phyloP scores from a whole-genome alignment of 441 rosid species.

The Populus tomentosa region DNA sequence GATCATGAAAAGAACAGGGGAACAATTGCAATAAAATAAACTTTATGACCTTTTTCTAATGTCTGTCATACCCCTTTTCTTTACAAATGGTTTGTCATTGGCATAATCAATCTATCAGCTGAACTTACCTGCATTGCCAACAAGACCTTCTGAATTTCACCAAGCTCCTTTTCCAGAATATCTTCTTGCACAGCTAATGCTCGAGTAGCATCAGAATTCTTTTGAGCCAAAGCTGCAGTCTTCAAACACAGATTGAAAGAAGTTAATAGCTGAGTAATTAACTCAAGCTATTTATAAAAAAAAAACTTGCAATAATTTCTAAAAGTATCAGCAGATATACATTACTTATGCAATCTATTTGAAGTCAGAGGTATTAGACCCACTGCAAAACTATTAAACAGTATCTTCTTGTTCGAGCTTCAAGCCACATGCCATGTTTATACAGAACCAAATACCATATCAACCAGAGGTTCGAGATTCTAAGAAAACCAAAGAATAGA shows the following conservation, averaged over 20 bases:
- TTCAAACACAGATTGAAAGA: conserved; percentile 23
- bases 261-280: not conserved
- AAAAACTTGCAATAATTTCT: not conserved
- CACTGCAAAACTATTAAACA: not conserved
- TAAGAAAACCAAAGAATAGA: not conserved
- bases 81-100: not conserved
- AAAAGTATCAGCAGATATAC: not conserved
- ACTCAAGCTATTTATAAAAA: not conserved
- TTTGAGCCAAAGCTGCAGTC: conserved; percentile 93
- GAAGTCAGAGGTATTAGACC: not conserved
- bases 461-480: not conserved
- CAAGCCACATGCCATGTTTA: not conserved
- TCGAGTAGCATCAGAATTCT: conserved; percentile 88
- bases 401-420: not conserved
- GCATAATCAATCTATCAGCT: conserved; percentile 1
- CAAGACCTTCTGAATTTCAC: conserved; percentile 81
- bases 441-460: not conserved
- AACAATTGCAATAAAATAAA: not conserved
- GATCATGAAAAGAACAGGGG: not conserved
- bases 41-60: not conserved
- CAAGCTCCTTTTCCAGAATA: conserved; percentile 81
- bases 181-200: conserved; percentile 74
- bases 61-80: not conserved
- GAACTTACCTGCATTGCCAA: conserved; percentile 85
- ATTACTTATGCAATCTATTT: not conserved